Evolutionary conservation across 2,329 filamentous ascomycete species (phyloP).

Genomic region (Monilinia fructigena): DNA sequence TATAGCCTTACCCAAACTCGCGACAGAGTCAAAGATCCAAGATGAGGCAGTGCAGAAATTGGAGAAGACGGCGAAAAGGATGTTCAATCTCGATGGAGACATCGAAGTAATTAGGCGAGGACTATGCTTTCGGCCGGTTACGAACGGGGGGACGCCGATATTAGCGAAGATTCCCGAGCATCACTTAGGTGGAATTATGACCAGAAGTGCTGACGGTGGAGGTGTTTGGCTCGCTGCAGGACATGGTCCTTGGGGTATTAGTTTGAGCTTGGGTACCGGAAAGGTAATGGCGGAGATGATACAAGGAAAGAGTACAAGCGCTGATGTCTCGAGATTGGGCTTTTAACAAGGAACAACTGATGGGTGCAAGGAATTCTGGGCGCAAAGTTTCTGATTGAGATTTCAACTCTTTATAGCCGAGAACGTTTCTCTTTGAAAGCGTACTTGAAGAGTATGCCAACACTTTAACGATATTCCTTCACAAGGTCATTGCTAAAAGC

Average conservation of each 20-base stretch:
- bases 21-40: conserved; percentile 51
- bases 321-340: conserved; percentile 56
- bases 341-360: conserved; percentile 29
- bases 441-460: background rate
- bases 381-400: background rate
- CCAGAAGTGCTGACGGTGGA: conserved; percentile 46
- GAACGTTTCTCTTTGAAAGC: background rate
- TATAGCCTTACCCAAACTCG: conserved; percentile 58
- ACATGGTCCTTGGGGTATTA: conserved; percentile 76
- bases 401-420: background rate
- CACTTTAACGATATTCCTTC: background rate
- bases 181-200: conserved; percentile 51
- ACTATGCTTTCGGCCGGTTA: conserved; percentile 72
- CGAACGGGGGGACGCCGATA: conserved; percentile 62
- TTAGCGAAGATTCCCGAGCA: conserved; percentile 56
- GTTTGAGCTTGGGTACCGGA: conserved; percentile 64
- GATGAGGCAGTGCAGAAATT: conserved; percentile 50
- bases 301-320: conserved; percentile 55
- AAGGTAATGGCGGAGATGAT: conserved; percentile 70
- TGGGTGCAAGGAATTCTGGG: background rate
- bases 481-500: background rate
- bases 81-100: conserved; percentile 47
- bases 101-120: conserved; percentile 62
- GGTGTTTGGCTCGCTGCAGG: conserved; percentile 71
- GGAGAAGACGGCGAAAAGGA: conserved; percentile 47